Base-by-base conservation (phyloP, 2,329 filamentous ascomycete genomes). In the Tolypocladium capitatum region DNA sequence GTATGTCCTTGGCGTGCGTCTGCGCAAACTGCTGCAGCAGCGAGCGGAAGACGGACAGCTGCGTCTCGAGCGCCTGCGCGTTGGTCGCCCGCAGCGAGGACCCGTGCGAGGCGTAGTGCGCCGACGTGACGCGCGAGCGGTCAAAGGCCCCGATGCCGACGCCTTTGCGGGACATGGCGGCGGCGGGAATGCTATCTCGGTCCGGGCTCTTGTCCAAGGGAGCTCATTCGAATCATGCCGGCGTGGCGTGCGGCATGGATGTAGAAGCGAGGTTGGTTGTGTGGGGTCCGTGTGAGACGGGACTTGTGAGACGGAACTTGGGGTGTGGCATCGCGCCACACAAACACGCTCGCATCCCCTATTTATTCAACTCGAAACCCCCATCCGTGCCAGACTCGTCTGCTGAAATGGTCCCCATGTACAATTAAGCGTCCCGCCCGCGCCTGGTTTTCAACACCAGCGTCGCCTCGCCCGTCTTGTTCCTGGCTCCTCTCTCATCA, bases 41-140 rank as follows among this genome's bases (percentile, higher is more conserved):
- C 18, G 88, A 92, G 61, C 94, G 89, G 75, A 98, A 98, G 60
- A 97, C 90, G 55, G 89, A 84, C 52, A 98, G 84, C 64, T 98
- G 92, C 34, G 89, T 94, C 59, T 88, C 83, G 56, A 98, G 81
- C 18, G 90, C 91, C 55, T 83, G 79, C 43, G 88, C 81, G 67
- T 97, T 91, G 57, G 81, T 81, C 49, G 78, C 84, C 53, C 90
- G 87, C n/a, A 98, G 81, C 45, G 78, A 83, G 52, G 82, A 86
- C 62, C 92, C 92, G 73, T 96, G 91, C 27, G 81, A 84, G 50
- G 90, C 89, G 71, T 91, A 97, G 59, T 92, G 90, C 46, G 90
- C 86, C 28, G 84, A 86, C 10, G 89, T 86, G 53, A 95, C 80
- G 47, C 83, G 85, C 52, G 82, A 85, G 55, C 89, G 85, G 65